These are phyloP conservation scores for Colletotrichum orbiculare DNA, from an alignment of 2,329 filamentous ascomycete genomes.

Conservation along the genomic window DNA sequence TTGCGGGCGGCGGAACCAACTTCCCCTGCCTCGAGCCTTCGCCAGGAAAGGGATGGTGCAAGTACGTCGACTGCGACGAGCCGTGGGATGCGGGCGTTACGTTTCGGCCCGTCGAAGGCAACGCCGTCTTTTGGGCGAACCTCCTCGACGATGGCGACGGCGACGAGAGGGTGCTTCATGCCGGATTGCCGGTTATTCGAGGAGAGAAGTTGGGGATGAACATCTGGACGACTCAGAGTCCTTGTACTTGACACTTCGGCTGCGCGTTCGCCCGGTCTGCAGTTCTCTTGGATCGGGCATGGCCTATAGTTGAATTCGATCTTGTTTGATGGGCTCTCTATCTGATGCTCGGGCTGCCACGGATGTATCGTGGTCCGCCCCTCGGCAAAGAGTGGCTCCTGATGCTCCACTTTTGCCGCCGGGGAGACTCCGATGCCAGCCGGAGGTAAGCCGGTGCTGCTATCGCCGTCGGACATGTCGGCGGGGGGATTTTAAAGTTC, in stretches of 20 bases:
- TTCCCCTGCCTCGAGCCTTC: conserved; percentile 51
- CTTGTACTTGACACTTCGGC: conserved; percentile 32
- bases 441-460: neutral
- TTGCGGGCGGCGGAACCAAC: conserved; percentile 53
- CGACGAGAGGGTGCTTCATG: conserved; percentile 52
- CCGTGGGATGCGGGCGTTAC: conserved; percentile 52
- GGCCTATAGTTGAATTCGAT: neutral
- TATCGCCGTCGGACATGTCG: conserved; percentile 6
- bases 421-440: conserved; percentile 1
- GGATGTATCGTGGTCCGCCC: neutral
- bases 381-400: neutral
- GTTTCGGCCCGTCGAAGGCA: conserved; percentile 50
- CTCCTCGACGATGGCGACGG: conserved; percentile 47
- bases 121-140: conserved; percentile 55
- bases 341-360: conserved; percentile 5
- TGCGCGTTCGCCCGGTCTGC: neutral
- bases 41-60: conserved; percentile 50
- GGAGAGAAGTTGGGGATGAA: conserved; percentile 56
- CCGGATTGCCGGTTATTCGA: conserved; percentile 51
- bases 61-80: conserved; percentile 53
- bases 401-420: too few species aligned
- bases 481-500: too few species aligned
- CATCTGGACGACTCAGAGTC: conserved; percentile 53
- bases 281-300: neutral
- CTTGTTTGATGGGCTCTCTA: conserved; percentile 19